These are phyloP conservation scores for Bruguiera hainesii DNA, from an alignment of 441 rosid species.

Conservation along the genomic window DNA sequence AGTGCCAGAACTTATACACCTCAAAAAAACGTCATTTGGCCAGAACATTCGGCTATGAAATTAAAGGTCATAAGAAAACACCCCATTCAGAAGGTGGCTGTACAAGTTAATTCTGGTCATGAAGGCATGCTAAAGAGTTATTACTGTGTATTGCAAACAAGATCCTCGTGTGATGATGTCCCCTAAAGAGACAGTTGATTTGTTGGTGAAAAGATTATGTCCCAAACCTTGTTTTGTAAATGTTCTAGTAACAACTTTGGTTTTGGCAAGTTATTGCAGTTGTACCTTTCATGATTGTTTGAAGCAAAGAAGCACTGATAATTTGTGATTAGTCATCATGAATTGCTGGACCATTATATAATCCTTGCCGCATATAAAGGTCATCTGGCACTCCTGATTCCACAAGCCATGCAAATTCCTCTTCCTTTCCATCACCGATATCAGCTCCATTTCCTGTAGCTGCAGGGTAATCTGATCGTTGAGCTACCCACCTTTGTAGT, in stretches of 20 bases:
- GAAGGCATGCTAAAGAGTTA: too few relatives aligned
- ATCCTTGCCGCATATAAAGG: conserved; percentile 63
- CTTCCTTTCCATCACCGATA: conserved; percentile 42
- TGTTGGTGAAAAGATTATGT: background rate
- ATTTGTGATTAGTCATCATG: conserved; percentile 21
- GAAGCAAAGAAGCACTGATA: background rate
- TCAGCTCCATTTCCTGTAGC: conserved; percentile 43
- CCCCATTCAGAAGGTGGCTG: too few relatives aligned
- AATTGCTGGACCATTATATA: conserved; percentile 59
- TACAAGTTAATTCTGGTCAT: too few relatives aligned
- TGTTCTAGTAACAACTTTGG: too few relatives aligned
- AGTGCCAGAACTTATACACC: too few relatives aligned
- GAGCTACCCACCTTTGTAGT: conserved; percentile 7
- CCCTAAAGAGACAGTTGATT: background rate
- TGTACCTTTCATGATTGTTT: background rate
- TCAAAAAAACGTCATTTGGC: too few relatives aligned
- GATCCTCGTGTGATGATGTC: background rate
- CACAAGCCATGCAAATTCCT: conserved; percentile 80
- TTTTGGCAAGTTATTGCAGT: background rate
- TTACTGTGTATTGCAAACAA: too few relatives aligned
- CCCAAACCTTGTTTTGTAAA: too few relatives aligned
- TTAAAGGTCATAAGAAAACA: too few relatives aligned
- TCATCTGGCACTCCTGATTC: conserved; percentile 62
- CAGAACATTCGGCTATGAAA: too few relatives aligned
- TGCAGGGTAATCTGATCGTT: conserved; percentile 10